Evolutionary conservation across 257 asterid genomes (phyloP), one percentile per base, ranked within the genome.

Genomic region (Oldenlandia corymbosa): DNA sequence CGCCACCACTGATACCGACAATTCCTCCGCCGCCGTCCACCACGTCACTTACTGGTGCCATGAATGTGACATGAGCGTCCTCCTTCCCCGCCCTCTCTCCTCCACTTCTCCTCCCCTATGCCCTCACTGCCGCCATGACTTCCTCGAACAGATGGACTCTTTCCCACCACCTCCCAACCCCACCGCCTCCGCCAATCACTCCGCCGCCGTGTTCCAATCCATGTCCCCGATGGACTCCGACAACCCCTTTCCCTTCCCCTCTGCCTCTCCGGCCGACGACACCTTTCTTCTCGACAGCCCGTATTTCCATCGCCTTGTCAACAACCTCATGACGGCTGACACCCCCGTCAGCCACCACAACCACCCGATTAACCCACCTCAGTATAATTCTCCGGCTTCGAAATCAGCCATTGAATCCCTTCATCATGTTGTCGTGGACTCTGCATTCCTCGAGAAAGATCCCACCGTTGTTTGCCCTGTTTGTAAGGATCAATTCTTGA

Each of bases 11-110:
- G 27, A 75, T 61, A 16, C 68, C 43, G 39, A 74, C 69, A 52
- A 20, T 53, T 43, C 85, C 69, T 72, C 79, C 52, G 75, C 79
- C 52, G 75, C 82, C 76, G 75, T 72, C 75, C 82, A 68, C 76
- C 88, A 77, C 79, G 90, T 88, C 10, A 85, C 88, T 56, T 84
- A 78, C 76, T 91, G 96, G 95, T 88, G 98, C 76, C 90, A 90
- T 82, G 83, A 84, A 32, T 90, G 97, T 74, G 95, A 85, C 85
- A 90, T 83, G 95, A 80, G 88, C 75, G 80, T 91, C 84, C 85
- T 84, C 74, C 80, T 84, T 28, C 86, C 51, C 65, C 68, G 48
- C 20, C 71, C 70, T 11, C 73, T 80, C 60, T 13, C 90, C 34
- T 74, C 89, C 66, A 77, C 88, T 18, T 62, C 71, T 66, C 84